Conservation (phyloP, 495 filamentous ascomycete species). For the Talaromyces nanjingensis region DNA sequence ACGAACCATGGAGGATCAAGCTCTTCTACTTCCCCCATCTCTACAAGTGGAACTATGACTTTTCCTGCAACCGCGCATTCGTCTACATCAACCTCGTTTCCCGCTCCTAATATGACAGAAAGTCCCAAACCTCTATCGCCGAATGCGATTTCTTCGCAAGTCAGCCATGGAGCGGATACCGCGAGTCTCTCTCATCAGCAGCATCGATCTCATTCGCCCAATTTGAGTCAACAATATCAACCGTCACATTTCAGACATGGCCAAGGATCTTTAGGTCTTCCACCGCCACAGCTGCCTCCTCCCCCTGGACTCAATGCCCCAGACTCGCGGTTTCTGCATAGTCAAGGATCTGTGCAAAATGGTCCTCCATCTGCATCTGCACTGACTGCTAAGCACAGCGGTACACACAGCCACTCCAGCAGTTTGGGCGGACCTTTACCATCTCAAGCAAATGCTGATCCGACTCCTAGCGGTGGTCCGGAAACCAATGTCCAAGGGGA, state of each 20-base stretch:
- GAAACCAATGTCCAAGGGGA: constrained; percentile 23
- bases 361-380: neutral
- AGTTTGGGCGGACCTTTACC: constrained; percentile 23
- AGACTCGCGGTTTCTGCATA: constrained; percentile 12
- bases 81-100: constrained; percentile 56
- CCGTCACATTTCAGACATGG: constrained; percentile 55
- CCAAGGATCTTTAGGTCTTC: constrained; percentile 25
- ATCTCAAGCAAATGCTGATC: constrained; percentile 1
- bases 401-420: constrained; percentile 15
- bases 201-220: constrained; percentile 62
- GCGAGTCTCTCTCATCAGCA: constrained; percentile 25
- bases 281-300: constrained; percentile 24
- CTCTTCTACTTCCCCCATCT: constrained; percentile 46
- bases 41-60: constrained; percentile 40
- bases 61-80: constrained; percentile 40
- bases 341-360: constrained; percentile 1
- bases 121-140: constrained; percentile 84
- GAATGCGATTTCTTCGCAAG: constrained; percentile 53
- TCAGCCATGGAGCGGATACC: constrained; percentile 44
- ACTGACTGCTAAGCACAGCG: constrained; percentile 2
- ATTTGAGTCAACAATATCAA: constrained; percentile 58
- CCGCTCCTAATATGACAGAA: constrained; percentile 67
- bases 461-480: constrained; percentile 5
- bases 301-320: constrained; percentile 21
- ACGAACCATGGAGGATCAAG: constrained; percentile 39